phyloP scores from a whole-genome alignment of 371 early-diverging fungal species.

The Fennellomyces sp. region DNA sequence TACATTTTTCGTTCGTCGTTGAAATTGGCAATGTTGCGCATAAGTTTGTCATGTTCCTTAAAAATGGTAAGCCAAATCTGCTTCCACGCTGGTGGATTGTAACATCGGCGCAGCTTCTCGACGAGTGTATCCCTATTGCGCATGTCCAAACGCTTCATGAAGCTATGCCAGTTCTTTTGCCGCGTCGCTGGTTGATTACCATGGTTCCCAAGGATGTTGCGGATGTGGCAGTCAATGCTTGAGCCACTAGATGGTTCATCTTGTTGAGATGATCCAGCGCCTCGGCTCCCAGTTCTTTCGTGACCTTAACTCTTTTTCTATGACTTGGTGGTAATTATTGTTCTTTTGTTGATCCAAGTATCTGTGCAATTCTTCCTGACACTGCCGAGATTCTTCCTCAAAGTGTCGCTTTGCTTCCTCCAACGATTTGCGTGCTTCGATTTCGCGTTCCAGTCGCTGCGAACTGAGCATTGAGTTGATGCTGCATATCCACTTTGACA shows the following conservation, averaged over 20 bases:
- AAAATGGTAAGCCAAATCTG: slow-evolving; percentile 39
- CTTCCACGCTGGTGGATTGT: slow-evolving; percentile 41
- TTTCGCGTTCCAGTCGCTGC: neutral
- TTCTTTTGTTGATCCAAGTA: neutral
- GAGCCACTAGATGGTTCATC: neutral
- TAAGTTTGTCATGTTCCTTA: slow-evolving; percentile 54
- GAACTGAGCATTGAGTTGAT: neutral
- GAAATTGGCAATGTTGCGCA: slow-evolving; percentile 50
- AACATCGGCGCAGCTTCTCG: slow-evolving; percentile 38
- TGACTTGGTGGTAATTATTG: neutral
- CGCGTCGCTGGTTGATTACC: neutral
- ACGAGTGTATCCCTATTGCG: slow-evolving; percentile 32
- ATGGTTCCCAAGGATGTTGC: neutral
- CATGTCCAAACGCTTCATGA: slow-evolving; percentile 8
- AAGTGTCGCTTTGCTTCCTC: neutral
- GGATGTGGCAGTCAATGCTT: slow-evolving; percentile 1
- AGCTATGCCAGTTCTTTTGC: neutral
- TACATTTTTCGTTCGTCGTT: slow-evolving; percentile 40
- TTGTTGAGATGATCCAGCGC: neutral
- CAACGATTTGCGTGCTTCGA: neutral
- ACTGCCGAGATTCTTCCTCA: neutral
- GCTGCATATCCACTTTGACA: neutral
- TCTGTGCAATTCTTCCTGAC: neutral
- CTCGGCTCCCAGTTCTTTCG: neutral
- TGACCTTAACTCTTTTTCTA: neutral